Evolutionary conservation across 2,329 filamentous ascomycete species (phyloP), one percentile per base, ranked within the genome.

Genomic region (Cephalotrichum gorgonifer): DNA sequence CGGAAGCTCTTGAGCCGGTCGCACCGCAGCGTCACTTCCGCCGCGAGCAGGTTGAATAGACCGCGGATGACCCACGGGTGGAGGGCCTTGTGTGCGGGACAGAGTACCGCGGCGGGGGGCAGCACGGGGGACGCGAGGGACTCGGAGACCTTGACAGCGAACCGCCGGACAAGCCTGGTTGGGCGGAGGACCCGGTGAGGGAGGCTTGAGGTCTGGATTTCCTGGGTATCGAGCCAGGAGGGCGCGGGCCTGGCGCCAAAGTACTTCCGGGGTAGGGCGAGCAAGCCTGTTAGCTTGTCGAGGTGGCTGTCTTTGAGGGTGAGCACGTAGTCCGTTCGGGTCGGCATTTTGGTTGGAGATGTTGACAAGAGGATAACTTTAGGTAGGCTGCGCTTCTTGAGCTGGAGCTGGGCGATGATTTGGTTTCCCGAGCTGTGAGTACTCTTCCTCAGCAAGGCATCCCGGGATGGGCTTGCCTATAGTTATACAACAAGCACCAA

Each of bases 21-120:
- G 2, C 61, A 52, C 12, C 61, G 62, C 6, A 55, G 54, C 1
- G 65, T 72, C 26, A 64, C 62, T 56, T 77, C 75, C 6, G 64
- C 58, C 0, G 58, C 60, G 6, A 77, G 44, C 6, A 70, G 60
- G 17, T 65, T 44, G 56, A 71, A 71, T n/a, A 75, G 55, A 17
- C 62, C 62, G 41, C 66, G 67, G 15, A 76, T 66, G 11, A 75
- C 53, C 35, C 61, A 64, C 0, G 70, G 62, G 38, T 75, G 63
- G 4, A 77, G 63, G 0, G 31, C 48, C 23, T 61, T 54, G 54
- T 77, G 74, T 4, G 56, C 56, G 6, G 47, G 14, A 53, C 74
- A 77, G 4, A 76, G 59, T 7, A 62, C 56, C 12, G 68, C 66
- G 11, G 53, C 54, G 15, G 61, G 56, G 1, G 57, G 49, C 2